Evolutionary conservation across 2,329 filamentous ascomycete species (phyloP).

Genomic region (Parastagonospora nodorum): DNA sequence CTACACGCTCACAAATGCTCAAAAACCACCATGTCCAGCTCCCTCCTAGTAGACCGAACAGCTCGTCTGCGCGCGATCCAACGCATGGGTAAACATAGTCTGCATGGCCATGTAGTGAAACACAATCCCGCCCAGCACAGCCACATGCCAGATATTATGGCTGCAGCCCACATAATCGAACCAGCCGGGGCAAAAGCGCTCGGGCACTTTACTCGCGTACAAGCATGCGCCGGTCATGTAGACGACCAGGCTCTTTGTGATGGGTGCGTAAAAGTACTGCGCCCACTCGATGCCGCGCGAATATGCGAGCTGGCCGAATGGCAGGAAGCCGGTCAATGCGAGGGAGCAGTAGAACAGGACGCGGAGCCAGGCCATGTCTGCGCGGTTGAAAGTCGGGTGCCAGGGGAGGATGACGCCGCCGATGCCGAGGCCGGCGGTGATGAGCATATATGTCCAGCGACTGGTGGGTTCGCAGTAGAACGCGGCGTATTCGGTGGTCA

Average conservation of each 20-base stretch:
- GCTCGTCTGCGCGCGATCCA: slow-evolving; percentile 41
- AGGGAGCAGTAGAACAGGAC: slow-evolving; percentile 91
- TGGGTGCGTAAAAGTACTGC: slow-evolving; percentile 85
- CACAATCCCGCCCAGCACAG: slow-evolving; percentile 92
- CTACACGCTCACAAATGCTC: slow-evolving; percentile 6
- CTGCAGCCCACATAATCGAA: slow-evolving; percentile 96
- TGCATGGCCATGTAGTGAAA: slow-evolving; percentile 98
- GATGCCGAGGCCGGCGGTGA: slow-evolving; percentile 80
- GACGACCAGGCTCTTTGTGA: slow-evolving; percentile 82
- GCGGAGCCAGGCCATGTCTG: slow-evolving; percentile 90
- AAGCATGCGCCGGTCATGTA: slow-evolving; percentile 84
- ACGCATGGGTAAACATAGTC: slow-evolving; percentile 75
- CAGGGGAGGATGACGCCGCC: slow-evolving; percentile 91
- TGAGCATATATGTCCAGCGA: slow-evolving; percentile 81
- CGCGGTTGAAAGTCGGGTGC: slow-evolving; percentile 92
- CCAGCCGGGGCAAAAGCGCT: slow-evolving; percentile 87
- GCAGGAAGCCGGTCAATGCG: slow-evolving; percentile 85
- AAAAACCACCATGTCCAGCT: background rate
- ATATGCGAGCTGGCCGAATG: slow-evolving; percentile 79
- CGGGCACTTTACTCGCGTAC: slow-evolving; percentile 90
- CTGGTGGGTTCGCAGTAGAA: slow-evolving; percentile 96
- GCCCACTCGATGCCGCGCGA: slow-evolving; percentile 81
- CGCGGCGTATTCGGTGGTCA: slow-evolving; percentile 97
- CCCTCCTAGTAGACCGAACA: slow-evolving; percentile 37
- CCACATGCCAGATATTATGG: slow-evolving; percentile 97